phyloP scores from a whole-genome alignment of 1,139 yeast species.

The Hansenula sp. region DNA sequence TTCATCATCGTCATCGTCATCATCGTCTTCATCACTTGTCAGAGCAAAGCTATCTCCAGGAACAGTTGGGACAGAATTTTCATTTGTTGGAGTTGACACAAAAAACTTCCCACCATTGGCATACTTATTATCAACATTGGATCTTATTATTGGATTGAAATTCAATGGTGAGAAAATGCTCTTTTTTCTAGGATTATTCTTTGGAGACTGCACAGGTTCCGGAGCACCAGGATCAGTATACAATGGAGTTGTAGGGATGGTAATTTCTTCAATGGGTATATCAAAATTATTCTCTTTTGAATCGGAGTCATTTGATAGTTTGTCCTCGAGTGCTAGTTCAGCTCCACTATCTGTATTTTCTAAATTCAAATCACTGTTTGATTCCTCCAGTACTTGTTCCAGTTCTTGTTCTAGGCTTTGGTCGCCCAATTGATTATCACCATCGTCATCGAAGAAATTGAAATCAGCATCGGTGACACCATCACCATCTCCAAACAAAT shows the following conservation, averaged over 20 bases:
- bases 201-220: constrained; percentile 62
- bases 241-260: constrained; percentile 42
- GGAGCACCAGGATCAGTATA: constrained; percentile 85
- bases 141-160: constrained; percentile 74
- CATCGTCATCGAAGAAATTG: constrained; percentile 34
- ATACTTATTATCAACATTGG: constrained; percentile 75
- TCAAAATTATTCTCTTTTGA: constrained; percentile 25
- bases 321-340: not conserved
- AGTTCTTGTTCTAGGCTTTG: constrained; percentile 15
- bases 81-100: constrained; percentile 30
- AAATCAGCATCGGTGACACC: constrained; percentile 37
- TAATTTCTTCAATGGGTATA: constrained; percentile 57
- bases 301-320: not conserved
- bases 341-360: constrained; percentile 26
- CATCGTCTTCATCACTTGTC: constrained; percentile 7
- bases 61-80: constrained; percentile 8
- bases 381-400: constrained; percentile 8
- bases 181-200: constrained; percentile 28
- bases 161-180: constrained; percentile 77
- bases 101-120: constrained; percentile 84
- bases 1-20: constrained; percentile 21
- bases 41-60: constrained; percentile 23
- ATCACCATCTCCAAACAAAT: constrained; percentile 36
- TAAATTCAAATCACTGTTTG: constrained; percentile 7
- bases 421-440: constrained; percentile 6